Conservation (phyloP, 208 protist genomes). For the Trypanosoma theileri region DNA sequence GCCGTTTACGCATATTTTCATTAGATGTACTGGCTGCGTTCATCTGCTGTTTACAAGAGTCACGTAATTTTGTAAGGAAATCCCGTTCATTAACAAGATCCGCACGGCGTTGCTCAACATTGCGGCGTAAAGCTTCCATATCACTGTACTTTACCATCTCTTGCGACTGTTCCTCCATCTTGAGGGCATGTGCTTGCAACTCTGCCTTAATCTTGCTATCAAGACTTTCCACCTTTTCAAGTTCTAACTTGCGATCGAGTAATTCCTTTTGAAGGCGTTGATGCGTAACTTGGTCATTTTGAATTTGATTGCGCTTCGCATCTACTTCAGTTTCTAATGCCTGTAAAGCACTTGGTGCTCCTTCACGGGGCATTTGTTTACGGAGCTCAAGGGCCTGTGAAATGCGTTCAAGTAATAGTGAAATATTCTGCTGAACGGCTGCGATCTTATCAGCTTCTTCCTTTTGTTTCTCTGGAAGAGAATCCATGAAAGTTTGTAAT, state of each 20-base stretch:
- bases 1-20: slow-evolving; percentile 47
- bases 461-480: slow-evolving; percentile 78
- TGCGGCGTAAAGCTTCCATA: slow-evolving; percentile 58
- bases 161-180: slow-evolving; percentile 78
- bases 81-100: slow-evolving; percentile 50
- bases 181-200: slow-evolving; percentile 66
- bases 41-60: slow-evolving; percentile 72
- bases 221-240: slow-evolving; percentile 86
- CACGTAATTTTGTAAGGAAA: slow-evolving; percentile 65
- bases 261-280: slow-evolving; percentile 88
- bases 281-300: slow-evolving; percentile 82
- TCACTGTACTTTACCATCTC: slow-evolving; percentile 84
- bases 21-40: slow-evolving; percentile 56
- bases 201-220: slow-evolving; percentile 90
- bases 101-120: slow-evolving; percentile 63
- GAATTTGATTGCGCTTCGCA: slow-evolving; percentile 71
- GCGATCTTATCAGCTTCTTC: slow-evolving; percentile 66
- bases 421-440: slow-evolving; percentile 58
- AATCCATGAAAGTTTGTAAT: slow-evolving; percentile 87
- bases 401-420: slow-evolving; percentile 72
- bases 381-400: slow-evolving; percentile 74
- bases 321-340: slow-evolving; percentile 83
- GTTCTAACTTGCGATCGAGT: slow-evolving; percentile 83
- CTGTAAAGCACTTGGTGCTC: slow-evolving; percentile 51
- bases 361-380: slow-evolving; percentile 77